Conservation (phyloP, 73 alveolate species). For the Paramecium primaurelia region DNA sequence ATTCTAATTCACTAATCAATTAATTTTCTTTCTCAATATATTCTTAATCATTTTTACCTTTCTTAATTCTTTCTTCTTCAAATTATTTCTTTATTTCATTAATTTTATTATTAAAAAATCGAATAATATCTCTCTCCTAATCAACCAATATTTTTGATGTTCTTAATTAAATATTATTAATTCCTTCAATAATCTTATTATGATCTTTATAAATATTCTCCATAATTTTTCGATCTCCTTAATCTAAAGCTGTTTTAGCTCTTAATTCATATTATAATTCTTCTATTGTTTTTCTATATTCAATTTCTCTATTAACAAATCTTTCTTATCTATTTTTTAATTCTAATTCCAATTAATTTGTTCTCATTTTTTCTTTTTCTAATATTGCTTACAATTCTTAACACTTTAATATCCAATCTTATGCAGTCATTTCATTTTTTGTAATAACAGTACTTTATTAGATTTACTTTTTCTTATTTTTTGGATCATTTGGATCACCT, state of each 20-base stretch:
- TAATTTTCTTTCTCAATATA: conserved; percentile 57
- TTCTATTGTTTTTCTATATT: conserved; percentile 77
- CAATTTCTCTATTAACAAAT: conserved; percentile 81
- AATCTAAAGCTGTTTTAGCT: conserved; percentile 50
- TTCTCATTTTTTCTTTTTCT: conserved; percentile 49
- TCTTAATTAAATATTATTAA: conserved; percentile 30
- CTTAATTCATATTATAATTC: conserved; percentile 67
- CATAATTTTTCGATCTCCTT: conserved; percentile 51
- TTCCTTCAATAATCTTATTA: conserved; percentile 51
- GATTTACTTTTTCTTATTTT: conserved; percentile 33
- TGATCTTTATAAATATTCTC: conserved; percentile 50
- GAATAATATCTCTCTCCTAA: conserved; percentile 55
- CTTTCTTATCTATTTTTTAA: conserved; percentile 72
- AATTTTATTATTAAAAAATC: conserved; percentile 59
- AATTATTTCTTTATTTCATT: conserved; percentile 59
- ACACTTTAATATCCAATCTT: conserved; percentile 74
- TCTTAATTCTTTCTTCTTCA: conserved; percentile 63
- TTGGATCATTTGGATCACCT: conserved; percentile 11
- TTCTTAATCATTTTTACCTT: conserved; percentile 59
- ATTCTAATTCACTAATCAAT: conserved; percentile 54
- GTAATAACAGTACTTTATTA: not conserved
- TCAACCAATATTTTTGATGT: conserved; percentile 59
- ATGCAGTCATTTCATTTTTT: conserved; percentile 66
- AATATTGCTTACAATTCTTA: conserved; percentile 56
- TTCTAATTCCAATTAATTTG: conserved; percentile 62